These are phyloP conservation scores for Erythrophleum fordii DNA, from an alignment of 306 rosid species.

Conservation along the genomic window DNA sequence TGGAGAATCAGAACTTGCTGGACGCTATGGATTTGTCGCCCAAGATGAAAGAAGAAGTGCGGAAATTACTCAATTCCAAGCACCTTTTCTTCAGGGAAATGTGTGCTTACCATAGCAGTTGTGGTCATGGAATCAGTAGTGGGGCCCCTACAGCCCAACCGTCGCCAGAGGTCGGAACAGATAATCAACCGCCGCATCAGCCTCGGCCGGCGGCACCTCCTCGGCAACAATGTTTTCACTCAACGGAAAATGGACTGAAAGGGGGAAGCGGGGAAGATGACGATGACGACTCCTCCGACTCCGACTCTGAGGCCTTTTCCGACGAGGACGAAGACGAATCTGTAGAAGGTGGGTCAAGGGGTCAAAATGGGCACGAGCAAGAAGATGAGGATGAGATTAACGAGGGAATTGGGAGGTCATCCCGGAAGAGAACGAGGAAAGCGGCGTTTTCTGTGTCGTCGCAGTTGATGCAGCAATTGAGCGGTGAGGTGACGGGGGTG, in stretches of 20 bases:
- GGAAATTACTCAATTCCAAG: conserved; percentile 80
- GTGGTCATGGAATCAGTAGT: conserved; percentile 55
- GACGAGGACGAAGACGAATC: conserved; percentile 68
- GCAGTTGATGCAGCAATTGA: conserved; percentile 54
- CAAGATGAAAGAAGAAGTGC: conserved; percentile 78
- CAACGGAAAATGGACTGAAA: conserved; percentile 50
- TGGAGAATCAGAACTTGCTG: conserved; percentile 78
- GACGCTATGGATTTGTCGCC: conserved; percentile 82
- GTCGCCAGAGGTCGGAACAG: conserved; percentile 52
- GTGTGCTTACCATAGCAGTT: conserved; percentile 96
- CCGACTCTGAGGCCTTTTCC: conserved; percentile 44
- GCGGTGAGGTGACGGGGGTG: conserved; percentile 56
- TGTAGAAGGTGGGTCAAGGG: conserved; percentile 51
- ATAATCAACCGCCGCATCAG: conserved; percentile 34
- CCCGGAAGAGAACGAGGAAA: conserved; percentile 50
- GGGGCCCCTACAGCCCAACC: conserved; percentile 29
- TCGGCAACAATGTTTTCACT: conserved; percentile 62
- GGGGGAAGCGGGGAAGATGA: conserved; percentile 51
- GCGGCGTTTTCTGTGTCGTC: conserved; percentile 25
- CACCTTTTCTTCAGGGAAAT: conserved; percentile 93
- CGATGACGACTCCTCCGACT: conserved; percentile 44
- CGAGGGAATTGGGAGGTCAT: conserved; percentile 36
- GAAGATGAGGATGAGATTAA: conserved; percentile 64
- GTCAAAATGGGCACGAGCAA: conserved; percentile 52
- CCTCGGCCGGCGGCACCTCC: conserved; percentile 25